Evolutionary conservation across 1,284 basidiomycete species (phyloP).

Genomic region (Xerocomus amazonicus): DNA sequence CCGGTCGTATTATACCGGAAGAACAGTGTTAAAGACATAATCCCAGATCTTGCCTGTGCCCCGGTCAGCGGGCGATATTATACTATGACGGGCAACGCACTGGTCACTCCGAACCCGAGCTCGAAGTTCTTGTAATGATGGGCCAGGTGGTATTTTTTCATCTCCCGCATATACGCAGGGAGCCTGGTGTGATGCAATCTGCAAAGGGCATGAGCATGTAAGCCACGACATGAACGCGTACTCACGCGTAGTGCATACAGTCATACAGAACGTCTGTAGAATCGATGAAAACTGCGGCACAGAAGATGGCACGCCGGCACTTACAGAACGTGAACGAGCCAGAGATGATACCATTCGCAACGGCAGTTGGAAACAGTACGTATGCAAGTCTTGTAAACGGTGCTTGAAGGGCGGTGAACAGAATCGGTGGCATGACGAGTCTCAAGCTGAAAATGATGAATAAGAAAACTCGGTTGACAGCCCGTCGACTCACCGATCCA

Average conservation of each 20-base stretch:
- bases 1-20: slow-evolving; percentile 35
- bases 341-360: slow-evolving; percentile 92
- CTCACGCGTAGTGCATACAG: slow-evolving; percentile 88
- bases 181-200: slow-evolving; percentile 88
- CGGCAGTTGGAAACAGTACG: slow-evolving; percentile 73
- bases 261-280: slow-evolving; percentile 79
- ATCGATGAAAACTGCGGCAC: slow-evolving; percentile 7
- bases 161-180: slow-evolving; percentile 82
- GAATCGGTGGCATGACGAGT: slow-evolving; percentile 93
- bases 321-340: slow-evolving; percentile 89
- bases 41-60: slow-evolving; percentile 88
- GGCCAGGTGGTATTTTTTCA: slow-evolving; percentile 98
- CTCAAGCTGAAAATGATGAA: slow-evolving; percentile 55
- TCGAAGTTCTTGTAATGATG: slow-evolving; percentile 99
- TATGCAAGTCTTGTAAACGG: slow-evolving; percentile 92
- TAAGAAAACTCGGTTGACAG: neutral
- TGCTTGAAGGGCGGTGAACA: slow-evolving; percentile 77
- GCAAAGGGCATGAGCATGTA: slow-evolving; percentile 10
- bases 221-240: slow-evolving; percentile 9
- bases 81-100: slow-evolving; percentile 39
- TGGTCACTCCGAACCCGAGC: slow-evolving; percentile 96
- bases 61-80: slow-evolving; percentile 7
- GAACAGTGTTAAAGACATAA: slow-evolving; percentile 82
- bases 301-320: slow-evolving; percentile 28
- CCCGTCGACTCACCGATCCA: slow-evolving; percentile 66